Evolutionary conservation across 2,329 filamentous ascomycete species (phyloP).

Genomic region (Aspergillus felis): DNA sequence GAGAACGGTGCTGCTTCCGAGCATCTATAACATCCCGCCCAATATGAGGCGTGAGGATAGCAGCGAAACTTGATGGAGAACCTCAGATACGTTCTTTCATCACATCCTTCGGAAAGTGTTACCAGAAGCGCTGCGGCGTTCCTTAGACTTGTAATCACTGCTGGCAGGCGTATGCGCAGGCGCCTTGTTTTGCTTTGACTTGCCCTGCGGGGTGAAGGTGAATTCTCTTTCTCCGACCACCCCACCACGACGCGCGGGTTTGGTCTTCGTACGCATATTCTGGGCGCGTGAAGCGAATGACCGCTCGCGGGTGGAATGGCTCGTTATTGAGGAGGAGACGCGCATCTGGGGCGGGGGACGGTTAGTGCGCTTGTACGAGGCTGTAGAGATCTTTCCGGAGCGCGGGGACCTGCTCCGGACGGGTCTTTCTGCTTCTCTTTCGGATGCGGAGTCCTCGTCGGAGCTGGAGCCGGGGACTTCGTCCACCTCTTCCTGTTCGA

Average conservation of each 20-base stretch:
- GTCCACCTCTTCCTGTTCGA: constrained; percentile 58
- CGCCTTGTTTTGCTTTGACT: constrained; percentile 31
- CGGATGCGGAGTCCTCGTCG: constrained; percentile 32
- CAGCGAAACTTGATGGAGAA: neutral
- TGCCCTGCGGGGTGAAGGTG: constrained; percentile 55
- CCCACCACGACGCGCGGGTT: constrained; percentile 27
- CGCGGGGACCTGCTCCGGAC: constrained; percentile 27
- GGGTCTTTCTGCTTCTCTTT: constrained; percentile 27
- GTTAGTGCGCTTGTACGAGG: constrained; percentile 54
- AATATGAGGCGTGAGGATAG: neutral
- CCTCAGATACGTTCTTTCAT: constrained; percentile 8
- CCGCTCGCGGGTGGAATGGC: constrained; percentile 46
- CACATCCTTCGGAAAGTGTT: constrained; percentile 48
- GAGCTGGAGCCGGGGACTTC: constrained; percentile 43
- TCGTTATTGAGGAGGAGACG: constrained; percentile 51
- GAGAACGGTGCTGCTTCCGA: neutral
- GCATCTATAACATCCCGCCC: neutral
- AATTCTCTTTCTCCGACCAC: constrained; percentile 53
- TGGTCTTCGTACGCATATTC: constrained; percentile 37
- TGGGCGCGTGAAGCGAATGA: constrained; percentile 57
- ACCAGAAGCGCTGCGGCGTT: constrained; percentile 47
- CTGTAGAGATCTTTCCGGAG: constrained; percentile 48
- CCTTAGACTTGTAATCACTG: constrained; percentile 32
- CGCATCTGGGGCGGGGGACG: constrained; percentile 52
- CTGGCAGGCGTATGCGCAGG: constrained; percentile 13